Percentiles rank a stretch among this genome's conserved stretches.
Conservation (phyloP, 2,329 filamentous ascomycete genomes). For the Cadophora luteo-olivacea region DNA sequence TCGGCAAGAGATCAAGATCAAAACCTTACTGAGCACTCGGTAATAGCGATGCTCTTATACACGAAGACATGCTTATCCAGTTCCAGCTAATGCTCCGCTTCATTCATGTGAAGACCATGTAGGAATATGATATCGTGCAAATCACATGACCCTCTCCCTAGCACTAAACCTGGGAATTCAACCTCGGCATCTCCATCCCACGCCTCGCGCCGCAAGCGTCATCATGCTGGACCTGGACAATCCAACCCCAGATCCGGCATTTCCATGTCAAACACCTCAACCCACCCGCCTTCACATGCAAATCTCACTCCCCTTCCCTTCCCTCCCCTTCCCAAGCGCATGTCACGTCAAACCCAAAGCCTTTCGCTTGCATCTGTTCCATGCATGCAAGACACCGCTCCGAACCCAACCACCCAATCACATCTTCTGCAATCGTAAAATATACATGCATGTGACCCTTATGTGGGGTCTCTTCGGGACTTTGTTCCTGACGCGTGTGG, state of each 20-base stretch:
- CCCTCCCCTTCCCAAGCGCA: too few relatives aligned
- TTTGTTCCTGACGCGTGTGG: not conserved
- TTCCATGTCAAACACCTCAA: not conserved
- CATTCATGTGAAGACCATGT: not conserved
- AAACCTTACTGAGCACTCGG: too few relatives aligned
- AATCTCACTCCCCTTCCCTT: too few relatives aligned
- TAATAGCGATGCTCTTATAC: too few relatives aligned
- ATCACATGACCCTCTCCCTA: not conserved
- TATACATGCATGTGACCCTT: slow-evolving; percentile 7
- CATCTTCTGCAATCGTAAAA: not conserved
- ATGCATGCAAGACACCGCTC: too few relatives aligned
- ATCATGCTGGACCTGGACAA: not conserved
- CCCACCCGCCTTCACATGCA: not conserved
- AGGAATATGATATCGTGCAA: not conserved
- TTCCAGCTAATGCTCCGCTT: too few relatives aligned
- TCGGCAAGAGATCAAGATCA: too few relatives aligned
- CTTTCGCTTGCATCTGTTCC: too few relatives aligned
- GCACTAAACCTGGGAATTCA: too few relatives aligned
- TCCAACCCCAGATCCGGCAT: slow-evolving; percentile 6
- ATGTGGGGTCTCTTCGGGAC: not conserved
- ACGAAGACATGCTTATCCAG: too few relatives aligned
- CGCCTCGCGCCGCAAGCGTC: not conserved
- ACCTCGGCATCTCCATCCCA: not conserved
- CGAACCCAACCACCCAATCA: slow-evolving; percentile 11
- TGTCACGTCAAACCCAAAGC: too few relatives aligned